phyloP scores from a whole-genome alignment of 495 filamentous ascomycete genomes.

The Xylaria nigripes region DNA sequence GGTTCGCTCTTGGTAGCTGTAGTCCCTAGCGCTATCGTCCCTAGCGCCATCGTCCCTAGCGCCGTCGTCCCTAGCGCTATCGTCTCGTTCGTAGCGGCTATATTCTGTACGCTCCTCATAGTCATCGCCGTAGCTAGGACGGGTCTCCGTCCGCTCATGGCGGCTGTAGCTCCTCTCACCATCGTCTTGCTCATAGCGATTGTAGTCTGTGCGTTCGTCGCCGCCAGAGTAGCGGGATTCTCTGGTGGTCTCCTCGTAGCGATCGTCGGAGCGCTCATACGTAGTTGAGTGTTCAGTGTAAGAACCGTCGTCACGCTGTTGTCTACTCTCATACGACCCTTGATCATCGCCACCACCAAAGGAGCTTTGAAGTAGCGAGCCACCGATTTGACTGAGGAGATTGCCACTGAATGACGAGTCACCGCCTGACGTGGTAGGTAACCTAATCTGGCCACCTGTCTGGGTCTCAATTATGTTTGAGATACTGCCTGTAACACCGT shows the following conservation, averaged over 20 bases:
- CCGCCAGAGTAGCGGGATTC: slow-evolving; percentile 37
- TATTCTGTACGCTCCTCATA: slow-evolving; percentile 34
- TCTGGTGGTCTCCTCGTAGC: slow-evolving; percentile 41
- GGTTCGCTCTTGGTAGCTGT: slow-evolving; percentile 27
- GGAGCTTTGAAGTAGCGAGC: slow-evolving; percentile 39
- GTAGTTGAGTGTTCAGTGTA: slow-evolving; percentile 37
- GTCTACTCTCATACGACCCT: slow-evolving; percentile 32
- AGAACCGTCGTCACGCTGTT: slow-evolving; percentile 32
- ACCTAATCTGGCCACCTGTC: slow-evolving; percentile 26
- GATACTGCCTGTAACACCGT: slow-evolving; percentile 37
- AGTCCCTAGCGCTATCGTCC: slow-evolving; percentile 29
- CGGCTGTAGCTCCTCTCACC: slow-evolving; percentile 30
- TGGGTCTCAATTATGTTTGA: slow-evolving; percentile 23
- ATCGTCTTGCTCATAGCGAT: slow-evolving; percentile 33
- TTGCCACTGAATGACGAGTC: slow-evolving; percentile 29
- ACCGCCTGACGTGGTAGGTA: slow-evolving; percentile 22
- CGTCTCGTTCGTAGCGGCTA: slow-evolving; percentile 32
- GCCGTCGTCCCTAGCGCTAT: slow-evolving; percentile 28
- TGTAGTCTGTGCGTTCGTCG: slow-evolving; percentile 38
- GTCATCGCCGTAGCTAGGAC: slow-evolving; percentile 15
- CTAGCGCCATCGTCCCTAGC: slow-evolving; percentile 29
- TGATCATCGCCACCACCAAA: slow-evolving; percentile 32
- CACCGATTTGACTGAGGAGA: slow-evolving; percentile 37
- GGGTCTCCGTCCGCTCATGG: slow-evolving; percentile 23
- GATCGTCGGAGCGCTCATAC: slow-evolving; percentile 36